These are phyloP conservation scores for Stemphylium lycopersici DNA, from an alignment of 2,329 filamentous ascomycete species.

Conservation along the genomic window DNA sequence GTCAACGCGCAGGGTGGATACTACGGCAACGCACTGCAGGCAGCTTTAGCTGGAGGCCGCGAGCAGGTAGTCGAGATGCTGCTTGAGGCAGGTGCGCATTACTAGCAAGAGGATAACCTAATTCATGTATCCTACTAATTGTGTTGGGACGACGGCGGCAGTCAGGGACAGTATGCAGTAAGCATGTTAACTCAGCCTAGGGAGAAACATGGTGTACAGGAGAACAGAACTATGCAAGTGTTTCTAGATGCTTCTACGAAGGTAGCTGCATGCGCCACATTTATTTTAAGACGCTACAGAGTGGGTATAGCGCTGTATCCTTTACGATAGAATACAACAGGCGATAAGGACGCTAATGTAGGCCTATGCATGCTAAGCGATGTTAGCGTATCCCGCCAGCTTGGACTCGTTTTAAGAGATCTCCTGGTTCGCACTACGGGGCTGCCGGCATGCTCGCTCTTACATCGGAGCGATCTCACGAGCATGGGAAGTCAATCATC, in stretches of 20 bases:
- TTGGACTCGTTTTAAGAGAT: not conserved
- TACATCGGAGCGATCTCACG: not conserved
- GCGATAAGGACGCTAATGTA: not conserved
- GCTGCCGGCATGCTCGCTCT: not conserved
- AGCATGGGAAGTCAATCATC: not conserved
- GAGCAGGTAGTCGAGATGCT: too few species aligned
- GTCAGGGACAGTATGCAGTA: too few species aligned
- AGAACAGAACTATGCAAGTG: too few species aligned
- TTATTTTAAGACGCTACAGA: not conserved
- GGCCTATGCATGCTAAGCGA: not conserved
- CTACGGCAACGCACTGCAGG: too few species aligned
- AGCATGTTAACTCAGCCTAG: too few species aligned
- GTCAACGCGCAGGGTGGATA: too few species aligned
- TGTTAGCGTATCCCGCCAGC: not conserved
- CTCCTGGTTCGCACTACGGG: not conserved
- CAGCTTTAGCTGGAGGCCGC: too few species aligned
- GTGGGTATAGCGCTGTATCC: not conserved
- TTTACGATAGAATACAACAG: not conserved
- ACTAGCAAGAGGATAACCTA: too few species aligned
- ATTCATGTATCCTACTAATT: too few species aligned
- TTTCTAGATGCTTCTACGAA: not conserved
- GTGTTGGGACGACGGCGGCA: too few species aligned
- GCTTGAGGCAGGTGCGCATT: too few species aligned
- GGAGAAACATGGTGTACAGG: too few species aligned
- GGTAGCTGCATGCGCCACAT: not conserved